Base-by-base conservation (phyloP, 768 basidiomycete genomes). In the Sporobolomyces phaffii region DNA sequence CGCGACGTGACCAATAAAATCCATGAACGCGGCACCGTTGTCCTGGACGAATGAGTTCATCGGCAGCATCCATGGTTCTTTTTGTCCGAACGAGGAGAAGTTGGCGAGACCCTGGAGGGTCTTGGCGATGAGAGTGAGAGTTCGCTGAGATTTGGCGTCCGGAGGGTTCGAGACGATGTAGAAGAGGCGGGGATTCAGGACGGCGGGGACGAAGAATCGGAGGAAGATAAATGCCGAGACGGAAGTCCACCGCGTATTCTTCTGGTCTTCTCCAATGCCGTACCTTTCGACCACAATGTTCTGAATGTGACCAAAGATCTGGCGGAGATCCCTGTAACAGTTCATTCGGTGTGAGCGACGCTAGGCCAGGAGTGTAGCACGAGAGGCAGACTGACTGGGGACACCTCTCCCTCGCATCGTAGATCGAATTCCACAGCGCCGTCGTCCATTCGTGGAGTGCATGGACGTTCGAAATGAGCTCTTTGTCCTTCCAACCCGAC, bases 81-180 rank as follows among this genome's bases (percentile, higher is more conserved):
- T 89, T 43, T 65, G 67, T 3, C 73, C 73, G 65, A 76, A 76
- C 36, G 65, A 57, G 0, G 69, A 67, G 60, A 92, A 79, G 77
- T 93, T 93, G 8, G 91, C 91, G 44, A 92, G 80, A 71, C 87
- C 91, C 77, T 91, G 89, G 24, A 93, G 83, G n/a, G 87, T 88
- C 77, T 90, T 91, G 10, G 90, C 90, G 59, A 93, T 85, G 70
- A 90, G 76, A 0, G 87, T 92, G 54, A 93, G 81, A 75, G 86
- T 91, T 40, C 90, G 84, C 74, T 89, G 86, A 15, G 63, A 62
- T 22, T 60, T 64, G 2, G 65, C 44, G 50, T 73, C 73, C 11
- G 75, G 74, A 22, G 65, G 69, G 40, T 26, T 76, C 85, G 84
- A 71, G 81, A 85, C 63, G 57, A 93, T 80, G 29, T 88, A 86